These are phyloP conservation scores for Didymella arachidicola DNA, from an alignment of 2,329 filamentous ascomycete species.

Conservation along the genomic window DNA sequence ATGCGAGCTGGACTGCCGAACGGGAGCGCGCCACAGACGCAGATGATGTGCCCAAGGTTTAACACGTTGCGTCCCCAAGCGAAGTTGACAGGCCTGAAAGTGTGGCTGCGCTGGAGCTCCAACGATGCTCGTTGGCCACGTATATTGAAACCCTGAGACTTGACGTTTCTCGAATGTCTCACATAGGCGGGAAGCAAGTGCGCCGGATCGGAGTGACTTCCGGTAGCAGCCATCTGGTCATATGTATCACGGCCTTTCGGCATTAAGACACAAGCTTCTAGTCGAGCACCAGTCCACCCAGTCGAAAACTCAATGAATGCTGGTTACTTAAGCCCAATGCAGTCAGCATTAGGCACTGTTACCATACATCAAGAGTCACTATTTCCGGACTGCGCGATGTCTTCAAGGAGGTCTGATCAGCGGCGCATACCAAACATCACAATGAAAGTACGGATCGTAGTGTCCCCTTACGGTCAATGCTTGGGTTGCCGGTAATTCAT, in stretches of 20 bases:
- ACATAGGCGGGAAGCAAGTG: slow-evolving; percentile 15
- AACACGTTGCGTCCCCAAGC: slow-evolving; percentile 22
- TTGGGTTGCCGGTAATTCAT: not conserved
- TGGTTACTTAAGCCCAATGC: not conserved
- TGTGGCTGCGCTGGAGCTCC: slow-evolving; percentile 7
- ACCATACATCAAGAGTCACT: not conserved
- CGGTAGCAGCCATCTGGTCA: slow-evolving; percentile 3
- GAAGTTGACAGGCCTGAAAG: not conserved
- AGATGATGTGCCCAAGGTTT: slow-evolving; percentile 19
- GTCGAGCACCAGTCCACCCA: not conserved
- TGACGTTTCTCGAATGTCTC: slow-evolving; percentile 18
- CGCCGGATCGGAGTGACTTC: slow-evolving; percentile 5
- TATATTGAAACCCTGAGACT: not conserved
- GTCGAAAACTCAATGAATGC: not conserved
- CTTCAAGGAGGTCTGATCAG: not conserved
- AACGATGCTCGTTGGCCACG: slow-evolving; percentile 14
- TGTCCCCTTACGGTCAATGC: not conserved
- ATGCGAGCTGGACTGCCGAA: not conserved
- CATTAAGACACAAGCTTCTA: not conserved
- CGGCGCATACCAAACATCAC: not conserved
- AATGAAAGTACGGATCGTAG: not conserved
- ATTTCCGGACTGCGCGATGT: not conserved
- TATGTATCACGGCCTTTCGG: slow-evolving; percentile 6
- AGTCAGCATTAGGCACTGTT: not conserved
- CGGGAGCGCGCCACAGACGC: not conserved